These are phyloP conservation scores for Rhytidiadelphus loreus DNA, from an alignment of 225 moss, liverwort and hornwort genomes.

Conservation along the genomic window DNA sequence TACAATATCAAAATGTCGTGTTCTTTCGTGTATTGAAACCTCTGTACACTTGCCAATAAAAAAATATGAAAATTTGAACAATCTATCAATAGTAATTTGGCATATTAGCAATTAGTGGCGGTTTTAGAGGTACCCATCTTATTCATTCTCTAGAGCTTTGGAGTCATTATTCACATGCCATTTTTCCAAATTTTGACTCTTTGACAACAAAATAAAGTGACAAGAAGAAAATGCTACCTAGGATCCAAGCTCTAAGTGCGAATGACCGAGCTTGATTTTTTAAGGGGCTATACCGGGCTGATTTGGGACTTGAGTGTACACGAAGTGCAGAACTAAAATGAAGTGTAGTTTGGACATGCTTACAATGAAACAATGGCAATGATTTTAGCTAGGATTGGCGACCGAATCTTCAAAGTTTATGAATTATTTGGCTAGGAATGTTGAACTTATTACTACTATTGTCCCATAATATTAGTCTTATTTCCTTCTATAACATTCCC, in stretches of 20 bases:
- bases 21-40: too few species aligned
- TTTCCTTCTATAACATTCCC: not conserved
- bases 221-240: not conserved
- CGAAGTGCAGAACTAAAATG: too few species aligned
- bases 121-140: too few species aligned
- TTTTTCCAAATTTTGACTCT: not conserved
- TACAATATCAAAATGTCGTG: too few species aligned
- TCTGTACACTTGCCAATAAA: too few species aligned
- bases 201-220: not conserved
- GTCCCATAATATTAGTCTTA: not conserved
- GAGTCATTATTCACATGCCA: not conserved
- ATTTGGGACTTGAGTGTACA: too few species aligned
- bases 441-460: not conserved
- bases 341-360: accelerated
- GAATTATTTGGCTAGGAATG: not conserved
- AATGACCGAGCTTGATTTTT: not conserved
- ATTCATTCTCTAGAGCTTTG: accelerated
- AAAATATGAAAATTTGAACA: too few species aligned
- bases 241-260: not conserved
- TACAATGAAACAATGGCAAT: not conserved
- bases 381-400: not conserved
- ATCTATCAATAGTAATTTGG: too few species aligned
- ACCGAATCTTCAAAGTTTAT: not conserved
- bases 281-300: too few species aligned
- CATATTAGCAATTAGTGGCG: too few species aligned